Evolutionary conservation across 371 early-diverging fungal genomes (phyloP).

Genomic region (Mortierella sp.): DNA sequence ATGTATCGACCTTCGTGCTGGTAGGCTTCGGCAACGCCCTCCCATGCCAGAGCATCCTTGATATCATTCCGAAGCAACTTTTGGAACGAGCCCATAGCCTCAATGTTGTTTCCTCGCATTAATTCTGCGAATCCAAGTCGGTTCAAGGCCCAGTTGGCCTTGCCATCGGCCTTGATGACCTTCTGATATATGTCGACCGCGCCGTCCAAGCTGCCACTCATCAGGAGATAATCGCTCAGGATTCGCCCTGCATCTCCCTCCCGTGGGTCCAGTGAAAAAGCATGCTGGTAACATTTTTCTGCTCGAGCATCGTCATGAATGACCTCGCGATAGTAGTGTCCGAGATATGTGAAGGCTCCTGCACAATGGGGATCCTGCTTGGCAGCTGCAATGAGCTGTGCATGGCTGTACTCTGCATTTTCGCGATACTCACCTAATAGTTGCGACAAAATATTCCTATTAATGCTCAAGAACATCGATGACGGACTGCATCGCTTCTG

Average conservation of each 20-base stretch:
- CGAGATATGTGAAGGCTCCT: slow-evolving; percentile 82
- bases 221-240: slow-evolving; percentile 72
- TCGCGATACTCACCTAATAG: slow-evolving; percentile 59
- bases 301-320: slow-evolving; percentile 77
- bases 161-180: slow-evolving; percentile 54
- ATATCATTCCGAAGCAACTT: slow-evolving; percentile 79
- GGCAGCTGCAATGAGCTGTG: slow-evolving; percentile 78
- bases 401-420: slow-evolving; percentile 72
- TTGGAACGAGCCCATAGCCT: slow-evolving; percentile 87
- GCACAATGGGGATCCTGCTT: slow-evolving; percentile 76
- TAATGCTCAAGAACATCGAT: no score
- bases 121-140: slow-evolving; percentile 80
- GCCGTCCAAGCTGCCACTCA: slow-evolving; percentile 60
- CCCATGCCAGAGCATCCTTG: slow-evolving; percentile 79
- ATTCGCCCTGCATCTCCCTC: slow-evolving; percentile 78
- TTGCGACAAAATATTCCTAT: no score
- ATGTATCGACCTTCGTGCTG: slow-evolving; percentile 85
- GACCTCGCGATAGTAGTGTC: slow-evolving; percentile 79
- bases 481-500: slow-evolving; percentile 46
- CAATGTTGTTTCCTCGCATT: slow-evolving; percentile 66
- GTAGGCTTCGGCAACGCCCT: slow-evolving; percentile 90
- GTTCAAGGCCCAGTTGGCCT: slow-evolving; percentile 83
- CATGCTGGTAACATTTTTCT: slow-evolving; percentile 84
- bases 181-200: slow-evolving; percentile 69
- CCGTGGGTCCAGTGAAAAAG: slow-evolving; percentile 72